Evolutionary conservation across 306 rosid genomes (phyloP).

Genomic region (Pyrus communis): DNA sequence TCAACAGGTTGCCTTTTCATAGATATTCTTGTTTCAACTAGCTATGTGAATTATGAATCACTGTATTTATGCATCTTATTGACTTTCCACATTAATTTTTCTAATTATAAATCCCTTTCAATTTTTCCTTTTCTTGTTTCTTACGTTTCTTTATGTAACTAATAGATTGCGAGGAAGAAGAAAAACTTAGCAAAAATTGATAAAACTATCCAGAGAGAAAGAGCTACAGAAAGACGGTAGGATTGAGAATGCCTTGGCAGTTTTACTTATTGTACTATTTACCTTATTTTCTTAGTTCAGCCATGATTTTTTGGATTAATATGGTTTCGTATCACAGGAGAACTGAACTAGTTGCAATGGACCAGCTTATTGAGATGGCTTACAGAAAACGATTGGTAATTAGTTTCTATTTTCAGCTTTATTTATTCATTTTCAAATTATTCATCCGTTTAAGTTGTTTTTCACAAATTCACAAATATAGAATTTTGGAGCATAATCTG

Average conservation of each 20-base stretch:
- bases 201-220: conserved; percentile 46
- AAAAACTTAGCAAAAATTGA: conserved; percentile 51
- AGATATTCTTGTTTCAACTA: neutral
- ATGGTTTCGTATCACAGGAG: conserved; percentile 43
- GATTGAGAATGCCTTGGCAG: conserved; percentile 20
- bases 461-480: neutral
- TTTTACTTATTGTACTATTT: neutral
- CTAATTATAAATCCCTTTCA: conserved; percentile 5
- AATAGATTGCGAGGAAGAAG: conserved; percentile 62
- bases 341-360: conserved; percentile 70
- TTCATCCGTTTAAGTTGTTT: neutral
- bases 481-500: neutral
- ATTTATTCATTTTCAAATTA: neutral
- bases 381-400: conserved; percentile 73
- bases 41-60: neutral
- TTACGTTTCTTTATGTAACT: conserved; percentile 24
- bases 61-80: neutral
- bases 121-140: conserved; percentile 9
- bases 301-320: conserved; percentile 16
- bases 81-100: neutral
- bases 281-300: neutral
- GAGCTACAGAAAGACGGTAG: conserved; percentile 56
- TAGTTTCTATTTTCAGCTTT: conserved; percentile 13
- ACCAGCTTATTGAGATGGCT: conserved; percentile 74
- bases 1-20: conserved; percentile 50